These are phyloP conservation scores for Phytophthora kernoviae DNA, from an alignment of 352 stramenopile genomes.

Conservation along the genomic window DNA sequence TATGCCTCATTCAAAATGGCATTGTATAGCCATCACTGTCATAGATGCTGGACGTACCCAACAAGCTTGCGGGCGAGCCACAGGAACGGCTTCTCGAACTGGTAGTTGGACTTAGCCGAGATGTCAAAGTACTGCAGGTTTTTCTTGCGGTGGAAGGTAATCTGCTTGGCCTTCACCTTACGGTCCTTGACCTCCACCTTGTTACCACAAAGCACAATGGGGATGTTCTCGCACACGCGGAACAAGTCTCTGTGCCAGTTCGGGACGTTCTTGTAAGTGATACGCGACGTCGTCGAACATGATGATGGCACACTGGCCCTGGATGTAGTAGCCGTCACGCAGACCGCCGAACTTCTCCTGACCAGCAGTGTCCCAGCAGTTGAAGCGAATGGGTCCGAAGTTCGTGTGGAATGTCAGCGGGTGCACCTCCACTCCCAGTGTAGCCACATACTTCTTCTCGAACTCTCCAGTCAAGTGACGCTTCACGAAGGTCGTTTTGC, in stretches of 20 bases:
- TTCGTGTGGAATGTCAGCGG: conserved; percentile 99
- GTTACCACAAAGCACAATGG: conserved; percentile 99
- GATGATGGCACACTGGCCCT: conserved; percentile 99
- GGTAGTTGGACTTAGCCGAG: conserved; percentile 99
- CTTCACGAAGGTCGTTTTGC: conserved; percentile 99
- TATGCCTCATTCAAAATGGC: no score
- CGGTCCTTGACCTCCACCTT: conserved; percentile 99
- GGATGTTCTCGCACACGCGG: conserved; percentile 99
- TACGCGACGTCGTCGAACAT: conserved; percentile 99
- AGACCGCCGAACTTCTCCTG: conserved; percentile 99
- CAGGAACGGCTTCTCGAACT: conserved; percentile 99
- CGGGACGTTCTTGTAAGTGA: conserved; percentile 99
- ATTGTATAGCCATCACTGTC: no score
- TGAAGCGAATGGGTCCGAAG: conserved; percentile 99
- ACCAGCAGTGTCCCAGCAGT: conserved; percentile 99
- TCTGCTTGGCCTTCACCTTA: conserved; percentile 99
- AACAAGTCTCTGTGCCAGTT: conserved; percentile 99
- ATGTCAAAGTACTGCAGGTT: conserved; percentile 99
- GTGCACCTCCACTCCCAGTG: conserved; percentile 99
- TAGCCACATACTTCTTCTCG: conserved; percentile 99
- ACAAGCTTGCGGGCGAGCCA: conserved; percentile 99
- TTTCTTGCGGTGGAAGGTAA: conserved; percentile 99
- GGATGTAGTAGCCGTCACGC: conserved; percentile 98
- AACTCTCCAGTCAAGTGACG: conserved; percentile 99
- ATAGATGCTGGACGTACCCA: conserved; percentile 63